Evolutionary conservation across 1,284 basidiomycete genomes (phyloP), one percentile per base, ranked within the genome.

Genomic region (Tylopilus sp.): DNA sequence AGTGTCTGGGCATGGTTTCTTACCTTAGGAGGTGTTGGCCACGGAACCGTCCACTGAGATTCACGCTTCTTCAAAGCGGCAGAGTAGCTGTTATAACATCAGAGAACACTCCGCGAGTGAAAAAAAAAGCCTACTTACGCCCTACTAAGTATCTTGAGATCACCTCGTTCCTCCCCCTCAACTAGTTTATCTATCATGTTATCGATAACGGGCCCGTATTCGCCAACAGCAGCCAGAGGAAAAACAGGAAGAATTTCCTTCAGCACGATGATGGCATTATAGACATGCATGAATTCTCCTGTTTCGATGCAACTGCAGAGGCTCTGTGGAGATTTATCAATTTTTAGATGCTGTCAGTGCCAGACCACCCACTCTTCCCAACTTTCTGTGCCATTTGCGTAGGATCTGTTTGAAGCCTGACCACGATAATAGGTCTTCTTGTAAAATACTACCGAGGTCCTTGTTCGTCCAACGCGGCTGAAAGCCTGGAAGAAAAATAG

Each of bases 201-300:
- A 57, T 85, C 77, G 42, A 97, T 75, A 18, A 69, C 72, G 8
- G 74, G 65, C 12, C 87, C 87, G 30, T 75, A 71, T 46, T 76
- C 75, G 36, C 68, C 64, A 35, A 86, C 78, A 17, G 80, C 71
- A 40, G 83, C 78, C 29, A 89, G 64, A 15, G 94, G 94, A 71
- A 94, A 95, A 43, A 88, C 85, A 2, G 89, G 85, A 39, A 94
- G 77, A 30, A 97, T 81, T 65, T 94, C 90, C 60, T 93, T 91
- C 51, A 94, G 75, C 21, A 96, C 84, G 40, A 94, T 81, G 63
- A 96, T 88, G 11, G 90, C 81, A 63, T 97, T 97, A 68, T 94
- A 93, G 50, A 95, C 88, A 62, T 92, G 91, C 88, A 95, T 94
- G 67, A 93, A 96, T 62, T 94, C 92, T 58, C 85, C 84, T 2